Evolutionary conservation across 441 rosid species (phyloP), one percentile per base, ranked within the genome.

Genomic region (Pelargonium cotyledonis): DNA sequence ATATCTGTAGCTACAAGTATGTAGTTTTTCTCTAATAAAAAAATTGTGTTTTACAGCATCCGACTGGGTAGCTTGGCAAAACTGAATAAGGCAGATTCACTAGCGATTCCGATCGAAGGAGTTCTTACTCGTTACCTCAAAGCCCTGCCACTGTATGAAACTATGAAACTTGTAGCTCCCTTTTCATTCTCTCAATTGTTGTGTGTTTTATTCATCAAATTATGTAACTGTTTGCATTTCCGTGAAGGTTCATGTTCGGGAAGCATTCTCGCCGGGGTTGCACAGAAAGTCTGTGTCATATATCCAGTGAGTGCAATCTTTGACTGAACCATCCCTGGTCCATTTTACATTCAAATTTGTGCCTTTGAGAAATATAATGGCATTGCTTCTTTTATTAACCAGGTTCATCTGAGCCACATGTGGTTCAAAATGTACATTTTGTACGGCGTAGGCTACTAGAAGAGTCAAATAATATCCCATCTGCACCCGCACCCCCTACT

Each of bases 381-480:
- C 6, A 21, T 38, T 9, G 0, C 26, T 38, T 66, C 40, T 70
- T 69, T 16, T 14, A 60, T 72, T 29, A 8, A 72, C 11, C 77
- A 76, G 78, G 76, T 73, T 79, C 79, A 61, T 70, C 77, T 11
- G 77, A 68, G 76, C 55, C 62, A 40, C 43, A 61, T 7, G 51
- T 61, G 66, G 70, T 29, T 38, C 77, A 70, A 18, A 74, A 74
- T 70, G 67, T 49, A 15, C 78, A 67, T 68, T 72, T 76, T 71
- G 67, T 76, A 19, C 85, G 81, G 1, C 89, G 92, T 65, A 80
- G 75, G 76, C 80, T 87, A 21, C 79, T 80, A 63, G 90, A 78
- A 63, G 68, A 80, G 73, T 75, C 82, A 0, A 78, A 67, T 51
- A 87, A 89, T 74, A 84, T 87, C n/a, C 68, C 65, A 64, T 88